Conservation (phyloP, 495 filamentous ascomycete species). For the Tuber umbilicatum region DNA sequence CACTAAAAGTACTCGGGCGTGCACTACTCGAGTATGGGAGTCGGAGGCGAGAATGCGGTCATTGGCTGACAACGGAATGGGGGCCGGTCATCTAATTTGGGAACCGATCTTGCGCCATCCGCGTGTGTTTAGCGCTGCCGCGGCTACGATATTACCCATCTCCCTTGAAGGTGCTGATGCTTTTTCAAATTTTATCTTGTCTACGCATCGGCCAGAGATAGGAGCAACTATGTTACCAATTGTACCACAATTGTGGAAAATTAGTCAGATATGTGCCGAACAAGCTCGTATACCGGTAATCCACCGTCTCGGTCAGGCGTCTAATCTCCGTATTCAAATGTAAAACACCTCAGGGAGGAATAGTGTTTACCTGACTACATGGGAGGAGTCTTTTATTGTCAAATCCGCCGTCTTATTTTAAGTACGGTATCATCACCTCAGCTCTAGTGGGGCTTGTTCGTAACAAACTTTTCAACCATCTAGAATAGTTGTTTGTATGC, state of each 20-base stretch:
- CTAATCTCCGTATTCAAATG: neutral
- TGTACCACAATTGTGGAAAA: neutral
- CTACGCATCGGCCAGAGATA: neutral
- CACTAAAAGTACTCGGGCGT: neutral
- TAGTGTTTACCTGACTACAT: neutral
- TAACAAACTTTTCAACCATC: no score
- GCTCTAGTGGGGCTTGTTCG: no score
- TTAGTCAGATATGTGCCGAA: neutral
- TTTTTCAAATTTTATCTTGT: neutral
- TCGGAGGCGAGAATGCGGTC: neutral
- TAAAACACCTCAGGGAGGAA: neutral
- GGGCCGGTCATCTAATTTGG: neutral
- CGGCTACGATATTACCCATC: neutral
- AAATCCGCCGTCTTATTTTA: no score
- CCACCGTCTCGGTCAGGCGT: neutral
- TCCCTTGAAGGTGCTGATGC: neutral
- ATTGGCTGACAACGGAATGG: neutral
- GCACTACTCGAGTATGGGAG: neutral
- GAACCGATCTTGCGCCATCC: neutral
- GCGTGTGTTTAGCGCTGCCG: neutral
- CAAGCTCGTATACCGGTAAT: neutral
- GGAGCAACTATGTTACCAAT: neutral
- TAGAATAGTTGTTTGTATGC: no score
- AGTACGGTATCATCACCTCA: no score
- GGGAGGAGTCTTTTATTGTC: no score